A percentile compares a stretch with the other conserved stretches of the same genome.
phyloP scores from a whole-genome alignment of 2,329 filamentous ascomycete genomes.

The Aspergillus chevalieri region DNA sequence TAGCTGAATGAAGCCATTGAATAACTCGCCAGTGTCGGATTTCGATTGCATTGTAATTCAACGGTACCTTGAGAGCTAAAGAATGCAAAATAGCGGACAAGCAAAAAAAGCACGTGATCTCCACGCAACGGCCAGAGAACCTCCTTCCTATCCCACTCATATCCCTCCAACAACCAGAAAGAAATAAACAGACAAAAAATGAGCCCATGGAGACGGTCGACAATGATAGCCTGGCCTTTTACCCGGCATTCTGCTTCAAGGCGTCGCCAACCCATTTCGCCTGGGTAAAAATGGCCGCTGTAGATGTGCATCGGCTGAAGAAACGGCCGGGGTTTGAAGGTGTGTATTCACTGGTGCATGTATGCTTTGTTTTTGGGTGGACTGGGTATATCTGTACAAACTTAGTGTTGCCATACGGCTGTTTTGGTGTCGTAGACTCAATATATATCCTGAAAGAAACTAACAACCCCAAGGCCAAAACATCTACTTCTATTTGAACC shows the following conservation, averaged over 20 bases:
- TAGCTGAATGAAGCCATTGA: not conserved
- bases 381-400: not conserved
- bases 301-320: conserved; percentile 50
- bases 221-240: conserved; percentile 36
- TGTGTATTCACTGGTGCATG: conserved; percentile 18
- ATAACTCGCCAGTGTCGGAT: not conserved
- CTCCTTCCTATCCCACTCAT: not conserved
- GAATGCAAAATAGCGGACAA: not conserved
- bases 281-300: conserved; percentile 57
- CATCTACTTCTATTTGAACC: conserved; percentile 62
- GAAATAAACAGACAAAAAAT: conserved; percentile 13
- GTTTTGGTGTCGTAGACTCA: not conserved
- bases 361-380: not conserved
- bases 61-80: no score
- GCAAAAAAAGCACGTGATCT: not conserved
- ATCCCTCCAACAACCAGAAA: not conserved
- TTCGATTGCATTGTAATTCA: no score
- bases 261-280: conserved; percentile 56
- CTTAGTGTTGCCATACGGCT: no score
- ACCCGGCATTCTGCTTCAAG: conserved; percentile 55
- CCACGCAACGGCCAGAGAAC: not conserved
- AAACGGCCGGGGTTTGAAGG: conserved; percentile 47
- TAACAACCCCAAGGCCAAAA: conserved; percentile 44
- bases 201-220: conserved; percentile 20
- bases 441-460: not conserved